Evolutionary conservation across 1,284 basidiomycete species (phyloP).

Genomic region (Rhodotorula sp.): DNA sequence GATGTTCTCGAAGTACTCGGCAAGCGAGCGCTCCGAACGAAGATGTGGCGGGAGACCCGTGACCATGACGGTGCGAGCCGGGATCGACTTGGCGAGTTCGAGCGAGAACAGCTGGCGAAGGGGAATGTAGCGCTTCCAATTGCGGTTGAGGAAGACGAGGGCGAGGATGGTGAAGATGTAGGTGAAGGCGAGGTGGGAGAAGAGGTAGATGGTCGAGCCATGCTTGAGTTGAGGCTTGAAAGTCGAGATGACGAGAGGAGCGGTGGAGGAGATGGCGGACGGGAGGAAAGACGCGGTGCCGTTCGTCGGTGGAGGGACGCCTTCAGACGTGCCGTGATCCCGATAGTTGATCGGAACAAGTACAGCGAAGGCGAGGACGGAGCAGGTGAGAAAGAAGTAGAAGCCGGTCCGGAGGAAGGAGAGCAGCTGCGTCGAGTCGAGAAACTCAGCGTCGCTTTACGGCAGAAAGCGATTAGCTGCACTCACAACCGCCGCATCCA

Average conservation of each 20-base stretch:
- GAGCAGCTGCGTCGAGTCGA: slow-evolving; percentile 61
- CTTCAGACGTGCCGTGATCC: slow-evolving; percentile 68
- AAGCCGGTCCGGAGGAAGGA: slow-evolving; percentile 95
- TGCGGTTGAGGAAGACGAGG: slow-evolving; percentile 79
- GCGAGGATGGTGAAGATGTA: slow-evolving; percentile 87
- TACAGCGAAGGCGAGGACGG: slow-evolving; percentile 70
- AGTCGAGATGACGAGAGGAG: slow-evolving; percentile 34
- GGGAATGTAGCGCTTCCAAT: slow-evolving; percentile 83
- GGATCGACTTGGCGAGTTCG: slow-evolving; percentile 88
- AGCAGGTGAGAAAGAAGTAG: slow-evolving; percentile 74
- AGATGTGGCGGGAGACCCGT: slow-evolving; percentile 78
- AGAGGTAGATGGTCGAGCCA: slow-evolving; percentile 47
- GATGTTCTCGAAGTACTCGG: slow-evolving; percentile 85
- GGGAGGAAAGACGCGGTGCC: slow-evolving; percentile 49
- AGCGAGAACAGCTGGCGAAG: slow-evolving; percentile 81
- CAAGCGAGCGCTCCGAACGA: slow-evolving; percentile 76
- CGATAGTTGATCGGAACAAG: slow-evolving; percentile 82
- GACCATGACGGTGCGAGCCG: slow-evolving; percentile 87
- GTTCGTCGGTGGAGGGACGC: slow-evolving; percentile 51
- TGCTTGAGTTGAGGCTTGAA: slow-evolving; percentile 42
- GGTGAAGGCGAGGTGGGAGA: slow-evolving; percentile 82
- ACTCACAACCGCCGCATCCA: slow-evolving; percentile 87
- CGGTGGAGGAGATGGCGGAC: slow-evolving; percentile 42
- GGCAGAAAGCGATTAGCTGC: background rate
- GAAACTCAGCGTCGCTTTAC: background rate